Percentiles rank a stretch among this genome's conserved stretches.
Conservation (phyloP, 345 rosid genomes). For the Trapa bicornis region DNA sequence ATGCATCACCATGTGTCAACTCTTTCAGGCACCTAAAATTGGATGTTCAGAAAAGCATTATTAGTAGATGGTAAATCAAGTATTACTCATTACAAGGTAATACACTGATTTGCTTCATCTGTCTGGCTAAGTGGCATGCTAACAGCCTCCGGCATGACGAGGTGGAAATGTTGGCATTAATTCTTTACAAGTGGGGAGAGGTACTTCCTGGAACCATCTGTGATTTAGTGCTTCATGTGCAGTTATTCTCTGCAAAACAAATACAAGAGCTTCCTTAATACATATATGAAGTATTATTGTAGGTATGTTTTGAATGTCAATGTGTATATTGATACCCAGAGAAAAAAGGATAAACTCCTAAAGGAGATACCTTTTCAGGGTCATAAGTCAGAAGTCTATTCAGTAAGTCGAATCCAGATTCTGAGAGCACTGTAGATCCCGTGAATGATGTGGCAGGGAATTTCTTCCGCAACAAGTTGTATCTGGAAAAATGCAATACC, state of each 20-base stretch:
- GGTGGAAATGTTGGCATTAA: conserved; percentile 72
- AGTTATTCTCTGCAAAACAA: conserved; percentile 53
- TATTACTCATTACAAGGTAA: not conserved
- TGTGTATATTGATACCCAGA: too few relatives aligned
- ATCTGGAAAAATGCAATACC: conserved; percentile 23
- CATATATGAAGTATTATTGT: not conserved
- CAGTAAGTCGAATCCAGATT: conserved; percentile 67
- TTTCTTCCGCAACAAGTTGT: conserved; percentile 60
- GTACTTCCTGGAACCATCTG: conserved; percentile 71
- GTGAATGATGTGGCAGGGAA: conserved; percentile 69
- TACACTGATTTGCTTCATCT: not conserved
- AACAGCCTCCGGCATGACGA: conserved; percentile 13
- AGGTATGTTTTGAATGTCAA: too few relatives aligned
- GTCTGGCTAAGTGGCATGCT: not conserved
- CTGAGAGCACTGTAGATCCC: conserved; percentile 67
- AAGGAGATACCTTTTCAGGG: conserved; percentile 49
- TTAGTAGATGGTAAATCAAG: not conserved
- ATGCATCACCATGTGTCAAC: not conserved
- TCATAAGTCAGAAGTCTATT: conserved; percentile 53
- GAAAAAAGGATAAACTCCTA: not conserved
- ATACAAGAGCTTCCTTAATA: conserved; percentile 4
- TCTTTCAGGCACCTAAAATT: conserved; percentile 3
- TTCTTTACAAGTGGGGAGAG: conserved; percentile 60
- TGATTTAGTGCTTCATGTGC: conserved; percentile 70
- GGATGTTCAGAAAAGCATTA: not conserved